Conservation (phyloP, 768 basidiomycete genomes). For the Suillus lakei region DNA sequence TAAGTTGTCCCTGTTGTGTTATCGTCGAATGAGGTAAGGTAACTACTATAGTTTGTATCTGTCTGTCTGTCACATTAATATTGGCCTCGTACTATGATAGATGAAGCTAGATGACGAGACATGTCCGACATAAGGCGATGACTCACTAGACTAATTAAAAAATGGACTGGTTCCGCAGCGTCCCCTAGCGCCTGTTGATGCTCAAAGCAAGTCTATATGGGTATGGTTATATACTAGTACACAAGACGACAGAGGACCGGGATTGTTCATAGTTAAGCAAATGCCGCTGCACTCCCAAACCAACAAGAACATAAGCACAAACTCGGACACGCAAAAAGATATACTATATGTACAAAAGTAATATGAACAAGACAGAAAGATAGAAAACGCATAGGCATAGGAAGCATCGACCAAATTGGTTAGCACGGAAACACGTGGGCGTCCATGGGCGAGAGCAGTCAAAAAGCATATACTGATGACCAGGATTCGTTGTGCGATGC, state of each 20-base stretch:
- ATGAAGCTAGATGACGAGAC: not conserved
- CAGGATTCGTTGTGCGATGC: slow-evolving; percentile 6
- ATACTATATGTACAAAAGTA: slow-evolving; percentile 6
- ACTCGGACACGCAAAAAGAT: not conserved
- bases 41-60: not conserved
- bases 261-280: slow-evolving; percentile 13
- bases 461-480: slow-evolving; percentile 10
- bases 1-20: slow-evolving; percentile 3
- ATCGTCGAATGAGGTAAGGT: not conserved
- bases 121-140: not conserved
- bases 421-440: not conserved
- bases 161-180: not conserved
- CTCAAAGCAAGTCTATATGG: slow-evolving; percentile 17
- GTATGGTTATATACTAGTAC: slow-evolving; percentile 10
- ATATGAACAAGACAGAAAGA: slow-evolving; percentile 1
- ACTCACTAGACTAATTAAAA: not conserved
- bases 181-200: not conserved
- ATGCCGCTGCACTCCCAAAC: slow-evolving; percentile 6
- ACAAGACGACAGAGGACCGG: slow-evolving; percentile 3
- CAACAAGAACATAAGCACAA: slow-evolving; percentile 6
- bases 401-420: not conserved
- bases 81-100: not conserved
- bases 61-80: slow-evolving; percentile 1
- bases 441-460: not conserved
- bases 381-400: slow-evolving; percentile 8